Base-by-base conservation (phyloP, 352 stramenopile genomes). In the Phytophthora chlamydospora region DNA sequence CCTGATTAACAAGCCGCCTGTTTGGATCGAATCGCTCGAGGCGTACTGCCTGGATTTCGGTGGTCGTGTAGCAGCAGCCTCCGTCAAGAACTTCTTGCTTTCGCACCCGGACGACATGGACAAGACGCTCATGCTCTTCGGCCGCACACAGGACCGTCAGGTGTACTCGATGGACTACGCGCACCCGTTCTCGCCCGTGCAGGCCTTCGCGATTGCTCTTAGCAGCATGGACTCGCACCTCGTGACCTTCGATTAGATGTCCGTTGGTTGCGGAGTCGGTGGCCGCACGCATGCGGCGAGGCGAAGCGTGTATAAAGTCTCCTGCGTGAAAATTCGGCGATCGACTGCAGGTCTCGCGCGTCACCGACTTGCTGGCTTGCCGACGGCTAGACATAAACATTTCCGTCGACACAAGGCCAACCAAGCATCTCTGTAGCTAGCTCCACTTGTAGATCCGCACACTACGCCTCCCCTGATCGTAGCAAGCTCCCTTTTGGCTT, bases 121-220 rank as follows among this genome's bases (percentile, higher is more conserved):
- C 73, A 91, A 91, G 68, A 93, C 85, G 39, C 74, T 93, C 13
- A 92, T 93, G 79, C 81, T 96, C 4, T 94, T 95, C 42, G 86
- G 88, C 12, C 84, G 88, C 50, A 96, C 88, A 50, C 75, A 91
- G 59, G 88, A 93, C 68, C 80, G 83, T 1, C 83, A 96, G 54
- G 85, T 96, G 39, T 96, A 95, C 76, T 93, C 86, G 46, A 91
- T 96, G 78, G 88, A 96, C 73, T 95, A 93, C 60, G 73, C 71
- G 16, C 81, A 91, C 55, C 88, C 88, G 57, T 90, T 96, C 64
- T 89, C 88, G 27, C 86, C 88, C 0, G 78, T 93, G 48, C 85
- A 95, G 62, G 88, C 88, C 17, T 95, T 96, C 50, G 86, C 85
- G 11, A 93, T 96, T 58, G 83, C 83, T 33, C 79, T 96, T 6